These are phyloP conservation scores for Nannizziopsis arthrosporioides DNA, from an alignment of 2,329 filamentous ascomycete species.

Conservation along the genomic window DNA sequence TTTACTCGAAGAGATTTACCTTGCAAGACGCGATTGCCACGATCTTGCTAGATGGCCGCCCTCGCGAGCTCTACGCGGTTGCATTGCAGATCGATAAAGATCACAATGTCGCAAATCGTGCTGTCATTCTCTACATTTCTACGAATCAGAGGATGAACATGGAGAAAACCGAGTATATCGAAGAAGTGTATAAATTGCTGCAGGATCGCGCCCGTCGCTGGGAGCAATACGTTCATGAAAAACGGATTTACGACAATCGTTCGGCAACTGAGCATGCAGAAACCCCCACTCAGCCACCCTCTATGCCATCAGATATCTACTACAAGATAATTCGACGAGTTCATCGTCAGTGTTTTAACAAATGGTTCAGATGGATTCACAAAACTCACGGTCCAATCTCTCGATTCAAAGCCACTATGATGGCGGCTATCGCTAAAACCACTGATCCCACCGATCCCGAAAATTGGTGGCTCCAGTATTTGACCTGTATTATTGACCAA, in stretches of 20 bases:
- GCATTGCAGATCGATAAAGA: neutral
- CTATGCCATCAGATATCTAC: neutral
- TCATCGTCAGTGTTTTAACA: conserved; percentile 3
- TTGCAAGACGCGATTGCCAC: conserved; percentile 3
- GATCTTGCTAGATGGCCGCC: conserved; percentile 4
- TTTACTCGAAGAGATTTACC: neutral
- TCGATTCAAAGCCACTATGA: neutral
- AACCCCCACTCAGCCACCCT: neutral
- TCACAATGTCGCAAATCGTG: neutral
- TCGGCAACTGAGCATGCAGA: too few relatives aligned
- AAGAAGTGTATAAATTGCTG: neutral
- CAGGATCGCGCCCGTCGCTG: neutral
- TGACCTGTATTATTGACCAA: conserved; percentile 5
- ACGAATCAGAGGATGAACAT: neutral
- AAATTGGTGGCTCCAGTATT: conserved; percentile 1
- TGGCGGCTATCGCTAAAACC: neutral
- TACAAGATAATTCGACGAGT: conserved; percentile 1
- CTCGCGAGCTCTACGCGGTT: conserved; percentile 1
- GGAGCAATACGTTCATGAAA: neutral
- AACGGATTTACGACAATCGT: too few relatives aligned
- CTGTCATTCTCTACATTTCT: conserved; percentile 4
- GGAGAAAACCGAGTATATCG: neutral
- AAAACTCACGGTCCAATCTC: neutral
- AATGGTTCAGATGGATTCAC: conserved; percentile 6
- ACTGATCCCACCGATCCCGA: neutral